Evolutionary conservation across 768 basidiomycete genomes (phyloP).

Genomic region (Lactifluus volemus): DNA sequence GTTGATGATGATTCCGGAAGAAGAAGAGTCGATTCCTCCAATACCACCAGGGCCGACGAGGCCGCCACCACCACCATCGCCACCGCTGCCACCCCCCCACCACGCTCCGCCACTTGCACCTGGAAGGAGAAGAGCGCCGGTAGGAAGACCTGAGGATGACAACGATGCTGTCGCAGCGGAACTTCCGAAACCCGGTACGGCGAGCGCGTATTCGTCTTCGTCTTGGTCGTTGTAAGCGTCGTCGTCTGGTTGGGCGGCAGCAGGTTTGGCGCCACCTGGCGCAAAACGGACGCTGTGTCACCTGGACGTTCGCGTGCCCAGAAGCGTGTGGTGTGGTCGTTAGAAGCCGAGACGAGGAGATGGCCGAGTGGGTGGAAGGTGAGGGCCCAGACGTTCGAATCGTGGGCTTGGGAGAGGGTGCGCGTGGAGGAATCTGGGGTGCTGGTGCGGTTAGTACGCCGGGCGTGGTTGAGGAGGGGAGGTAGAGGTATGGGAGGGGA

Average conservation of each 20-base stretch:
- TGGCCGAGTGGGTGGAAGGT: constrained; percentile 95
- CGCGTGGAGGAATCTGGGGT: constrained; percentile 47
- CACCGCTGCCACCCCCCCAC: no score
- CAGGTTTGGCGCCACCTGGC: constrained; percentile 79
- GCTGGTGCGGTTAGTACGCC: not conserved
- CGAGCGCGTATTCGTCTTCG: constrained; percentile 63
- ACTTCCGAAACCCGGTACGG: constrained; percentile 76
- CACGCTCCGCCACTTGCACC: no score
- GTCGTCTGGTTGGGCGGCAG: constrained; percentile 54
- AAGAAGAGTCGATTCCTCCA: no score
- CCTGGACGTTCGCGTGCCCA: constrained; percentile 91
- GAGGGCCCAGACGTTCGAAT: constrained; percentile 94
- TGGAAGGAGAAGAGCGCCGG: no score
- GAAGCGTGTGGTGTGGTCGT: constrained; percentile 98
- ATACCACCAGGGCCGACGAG: no score
- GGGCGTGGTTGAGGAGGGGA: not conserved
- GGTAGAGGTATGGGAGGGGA: not conserved
- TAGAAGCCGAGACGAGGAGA: constrained; percentile 87
- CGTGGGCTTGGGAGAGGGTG: constrained; percentile 91
- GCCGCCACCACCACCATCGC: no score
- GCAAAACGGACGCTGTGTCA: constrained; percentile 73
- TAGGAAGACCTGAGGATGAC: no score
- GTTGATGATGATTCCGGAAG: no score
- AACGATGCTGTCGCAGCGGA: no score
- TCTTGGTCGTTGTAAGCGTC: constrained; percentile 33